Evolutionary conservation across 352 stramenopile species (phyloP), one percentile per base, ranked within the genome.

Genomic region (Saprolegnia parasitica): DNA sequence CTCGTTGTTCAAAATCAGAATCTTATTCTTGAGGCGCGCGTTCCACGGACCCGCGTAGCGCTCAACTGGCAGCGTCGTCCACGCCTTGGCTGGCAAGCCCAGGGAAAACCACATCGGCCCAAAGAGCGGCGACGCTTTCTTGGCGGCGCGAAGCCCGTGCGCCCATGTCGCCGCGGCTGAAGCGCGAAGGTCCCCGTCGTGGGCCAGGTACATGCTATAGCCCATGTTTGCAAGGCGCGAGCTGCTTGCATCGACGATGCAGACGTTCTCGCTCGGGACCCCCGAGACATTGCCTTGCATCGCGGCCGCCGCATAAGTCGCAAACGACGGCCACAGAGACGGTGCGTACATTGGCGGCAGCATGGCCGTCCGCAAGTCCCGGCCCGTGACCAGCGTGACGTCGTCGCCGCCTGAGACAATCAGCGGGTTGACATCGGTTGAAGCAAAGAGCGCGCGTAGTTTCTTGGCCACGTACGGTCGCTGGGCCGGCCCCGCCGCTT

Each of bases 1-100:
- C 16, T 56, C 21, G 58, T 67, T 67, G 58, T 56, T 67, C 9
- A 67, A 3, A 3, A 67, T 67, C 21, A 67, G 29, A 18, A 67
- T 39, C 16, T 8, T 21, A 21, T 20, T 10, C 11, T n/a, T 13
- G 11, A 67, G 46, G 15, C 23, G 21, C 5, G 16, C 32, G 58
- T 67, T 67, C 58, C 58, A 67, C 1, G 58, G 58, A 13, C 58
- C 58, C 16, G 40, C 23, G 58, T 56, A 67, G 6, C 58, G 58
- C 29, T 67, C 58, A 15, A 67, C 46, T 1, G 37, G 29, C 16
- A n/a, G 10, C 16, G 29, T 61, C 21, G 29, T 32, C 58, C 58
- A 67, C 0, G 18, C 54, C 46, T 67, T 67, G 3, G 37, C 23
- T 15, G 24, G 13, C 13, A 67, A n/a, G 9, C n/a, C 40, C 21